Conservation (phyloP, 1,284 basidiomycete species). For the Termitomyces sp. region DNA sequence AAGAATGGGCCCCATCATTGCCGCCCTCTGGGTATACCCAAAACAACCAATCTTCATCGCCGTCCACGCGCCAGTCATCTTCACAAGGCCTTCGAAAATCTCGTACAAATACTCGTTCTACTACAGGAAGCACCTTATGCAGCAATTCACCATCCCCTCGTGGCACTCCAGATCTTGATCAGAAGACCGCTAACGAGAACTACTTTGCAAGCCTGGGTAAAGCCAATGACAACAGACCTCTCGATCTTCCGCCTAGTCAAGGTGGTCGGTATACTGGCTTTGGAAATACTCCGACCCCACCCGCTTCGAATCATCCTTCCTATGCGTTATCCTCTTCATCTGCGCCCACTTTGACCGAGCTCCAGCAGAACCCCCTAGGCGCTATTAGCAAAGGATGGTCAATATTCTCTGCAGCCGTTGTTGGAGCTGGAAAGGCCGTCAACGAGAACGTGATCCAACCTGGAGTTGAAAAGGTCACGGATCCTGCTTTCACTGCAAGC, state of each 20-base stretch:
- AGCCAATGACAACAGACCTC: conserved; percentile 64
- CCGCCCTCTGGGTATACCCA: conserved; percentile 44
- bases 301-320: conserved; percentile 48
- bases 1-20: conserved; percentile 64
- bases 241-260: conserved; percentile 76
- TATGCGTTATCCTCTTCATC: conserved; percentile 65
- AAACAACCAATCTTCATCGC: conserved; percentile 37
- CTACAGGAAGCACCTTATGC: conserved; percentile 39
- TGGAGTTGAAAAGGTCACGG: conserved; percentile 69
- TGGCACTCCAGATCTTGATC: conserved; percentile 44
- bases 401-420: conserved; percentile 70
- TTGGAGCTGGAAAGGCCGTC: conserved; percentile 68
- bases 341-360: conserved; percentile 65
- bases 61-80: conserved; percentile 51
- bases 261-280: conserved; percentile 85
- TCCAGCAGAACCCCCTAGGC: conserved; percentile 73
- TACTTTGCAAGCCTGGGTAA: conserved; percentile 74
- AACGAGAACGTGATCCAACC: conserved; percentile 79
- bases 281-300: conserved; percentile 62
- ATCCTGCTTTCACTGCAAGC: conserved; percentile 70
- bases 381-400: conserved; percentile 86
- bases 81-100: conserved; percentile 76
- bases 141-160: conserved; percentile 51
- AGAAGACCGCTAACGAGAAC: conserved; percentile 70
- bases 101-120: conserved; percentile 55